Evolutionary conservation across 169 alveolate species (phyloP).

Genomic region (Theileria sp.): DNA sequence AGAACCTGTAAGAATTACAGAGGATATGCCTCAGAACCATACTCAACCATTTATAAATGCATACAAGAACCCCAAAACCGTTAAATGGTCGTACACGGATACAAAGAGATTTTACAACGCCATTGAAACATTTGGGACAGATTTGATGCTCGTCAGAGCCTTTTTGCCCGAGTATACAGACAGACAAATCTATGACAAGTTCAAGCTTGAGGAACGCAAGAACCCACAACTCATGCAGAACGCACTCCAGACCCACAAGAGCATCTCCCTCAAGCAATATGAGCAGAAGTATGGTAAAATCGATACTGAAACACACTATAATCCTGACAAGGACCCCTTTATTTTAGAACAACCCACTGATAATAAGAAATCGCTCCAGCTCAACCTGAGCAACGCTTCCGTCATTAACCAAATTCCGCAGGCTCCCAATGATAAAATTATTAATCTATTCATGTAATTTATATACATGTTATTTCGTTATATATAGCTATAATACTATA

Average conservation of each 20-base stretch:
- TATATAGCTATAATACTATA: not conserved
- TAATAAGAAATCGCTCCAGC: constrained; percentile 14
- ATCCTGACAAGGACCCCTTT: constrained; percentile 63
- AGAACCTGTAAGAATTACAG: constrained; percentile 26
- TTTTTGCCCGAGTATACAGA: constrained; percentile 73
- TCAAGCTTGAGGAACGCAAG: constrained; percentile 71
- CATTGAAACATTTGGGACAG: constrained; percentile 72
- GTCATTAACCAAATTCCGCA: constrained; percentile 12
- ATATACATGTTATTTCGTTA: too few species aligned
- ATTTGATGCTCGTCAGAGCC: constrained; percentile 73
- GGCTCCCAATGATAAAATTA: constrained; percentile 27
- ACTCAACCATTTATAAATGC: constrained; percentile 66
- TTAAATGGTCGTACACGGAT: constrained; percentile 74
- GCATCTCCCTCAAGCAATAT: constrained; percentile 66
- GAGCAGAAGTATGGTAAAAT: constrained; percentile 75
- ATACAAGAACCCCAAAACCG: constrained; percentile 60
- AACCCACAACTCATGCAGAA: constrained; percentile 63
- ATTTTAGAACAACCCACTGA: constrained; percentile 44
- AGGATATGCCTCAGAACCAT: constrained; percentile 19
- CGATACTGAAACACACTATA: constrained; percentile 63
- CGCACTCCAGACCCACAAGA: constrained; percentile 63
- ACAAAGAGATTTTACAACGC: constrained; percentile 74
- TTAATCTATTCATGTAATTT: constrained; percentile 52
- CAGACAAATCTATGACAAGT: constrained; percentile 73
- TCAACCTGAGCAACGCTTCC: not conserved